Percentiles rank a stretch among this genome's conserved stretches.
phyloP scores from a whole-genome alignment of 2,329 filamentous ascomycete species.

The Monosporascus sp. region DNA sequence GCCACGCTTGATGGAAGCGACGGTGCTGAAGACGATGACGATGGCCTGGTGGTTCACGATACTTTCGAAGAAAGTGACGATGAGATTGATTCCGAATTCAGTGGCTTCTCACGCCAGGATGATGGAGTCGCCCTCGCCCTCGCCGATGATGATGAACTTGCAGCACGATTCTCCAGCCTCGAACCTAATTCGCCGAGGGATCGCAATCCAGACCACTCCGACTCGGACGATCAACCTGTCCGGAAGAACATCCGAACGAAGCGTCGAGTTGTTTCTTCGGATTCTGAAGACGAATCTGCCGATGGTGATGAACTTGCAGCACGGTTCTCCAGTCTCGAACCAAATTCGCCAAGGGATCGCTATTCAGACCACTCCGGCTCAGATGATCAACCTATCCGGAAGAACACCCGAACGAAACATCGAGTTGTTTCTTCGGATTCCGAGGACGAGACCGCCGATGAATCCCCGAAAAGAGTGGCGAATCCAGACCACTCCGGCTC shows the following conservation, averaged over 20 bases:
- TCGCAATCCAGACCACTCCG: constrained; percentile 6
- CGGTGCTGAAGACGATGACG: constrained; percentile 6
- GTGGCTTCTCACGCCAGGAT: constrained; percentile 18
- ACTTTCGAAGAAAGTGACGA: constrained; percentile 8
- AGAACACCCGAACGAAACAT: constrained; percentile 11
- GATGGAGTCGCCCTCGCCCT: constrained; percentile 3
- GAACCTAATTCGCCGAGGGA: constrained; percentile 13
- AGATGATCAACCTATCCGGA: constrained; percentile 11
- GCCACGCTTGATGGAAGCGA: constrained; percentile 13
- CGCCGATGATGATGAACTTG: constrained; percentile 1
- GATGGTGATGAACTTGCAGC: constrained; percentile 3
- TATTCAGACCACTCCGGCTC: constrained; percentile 7
- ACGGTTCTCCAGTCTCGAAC: constrained; percentile 14
- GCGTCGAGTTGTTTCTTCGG: constrained; percentile 20
- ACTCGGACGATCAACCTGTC: constrained; percentile 10
- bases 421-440: constrained; percentile 19
- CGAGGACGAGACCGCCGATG: constrained; percentile 6
- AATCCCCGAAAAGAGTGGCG: too few species aligned
- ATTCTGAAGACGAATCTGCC: constrained; percentile 8
- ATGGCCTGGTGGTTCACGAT: constrained; percentile 13
- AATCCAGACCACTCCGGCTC: constrained; percentile 7
- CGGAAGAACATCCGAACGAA: constrained; percentile 7
- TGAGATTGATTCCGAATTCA: constrained; percentile 8
- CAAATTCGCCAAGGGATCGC: constrained; percentile 8
- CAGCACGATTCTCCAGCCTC: constrained; percentile 12